Conservation (phyloP, 371 early-diverging fungal genomes). For the Furculomyces boomerangus region DNA sequence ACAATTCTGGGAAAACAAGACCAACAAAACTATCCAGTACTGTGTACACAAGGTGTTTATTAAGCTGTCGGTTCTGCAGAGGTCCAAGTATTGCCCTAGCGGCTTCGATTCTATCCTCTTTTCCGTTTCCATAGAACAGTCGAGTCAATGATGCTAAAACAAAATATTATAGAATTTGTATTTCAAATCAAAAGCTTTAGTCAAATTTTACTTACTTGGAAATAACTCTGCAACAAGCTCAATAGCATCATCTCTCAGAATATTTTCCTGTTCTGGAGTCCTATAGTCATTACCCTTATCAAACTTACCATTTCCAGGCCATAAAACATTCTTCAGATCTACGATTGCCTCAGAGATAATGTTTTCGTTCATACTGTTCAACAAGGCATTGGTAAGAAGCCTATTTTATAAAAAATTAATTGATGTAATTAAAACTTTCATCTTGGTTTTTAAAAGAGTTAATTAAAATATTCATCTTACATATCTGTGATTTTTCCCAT, state of each 20-base stretch:
- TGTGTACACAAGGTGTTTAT: slow-evolving; percentile 22
- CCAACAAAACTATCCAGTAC: slow-evolving; percentile 18
- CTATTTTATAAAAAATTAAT: slow-evolving; percentile 2
- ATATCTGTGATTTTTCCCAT: slow-evolving; percentile 16
- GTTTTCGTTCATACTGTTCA: slow-evolving; percentile 14
- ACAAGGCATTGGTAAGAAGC: slow-evolving; percentile 14
- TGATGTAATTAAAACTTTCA: slow-evolving; percentile 2
- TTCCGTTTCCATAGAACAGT: slow-evolving; percentile 16
- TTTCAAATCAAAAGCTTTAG: neutral
- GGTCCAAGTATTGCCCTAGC: slow-evolving; percentile 19
- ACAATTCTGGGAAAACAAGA: slow-evolving; percentile 19
- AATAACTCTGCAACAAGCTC: slow-evolving; percentile 19
- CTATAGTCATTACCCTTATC: slow-evolving; percentile 16
- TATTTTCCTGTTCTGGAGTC: slow-evolving; percentile 17
- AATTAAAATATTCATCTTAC: neutral
- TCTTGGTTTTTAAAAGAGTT: neutral
- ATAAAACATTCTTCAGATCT: neutral
- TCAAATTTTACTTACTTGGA: slow-evolving; percentile 6
- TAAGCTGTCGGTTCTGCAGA: slow-evolving; percentile 22
- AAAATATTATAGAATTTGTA: neutral
- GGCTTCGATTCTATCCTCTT: slow-evolving; percentile 13
- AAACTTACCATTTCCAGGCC: slow-evolving; percentile 7
- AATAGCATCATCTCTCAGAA: slow-evolving; percentile 12
- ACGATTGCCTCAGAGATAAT: slow-evolving; percentile 7
- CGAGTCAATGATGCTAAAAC: slow-evolving; percentile 8